A percentile compares a stretch with the other conserved stretches of the same genome.
Evolutionary conservation across 2,329 filamentous ascomycete species (phyloP).

Genomic region (Cladosporium halotolerans): DNA sequence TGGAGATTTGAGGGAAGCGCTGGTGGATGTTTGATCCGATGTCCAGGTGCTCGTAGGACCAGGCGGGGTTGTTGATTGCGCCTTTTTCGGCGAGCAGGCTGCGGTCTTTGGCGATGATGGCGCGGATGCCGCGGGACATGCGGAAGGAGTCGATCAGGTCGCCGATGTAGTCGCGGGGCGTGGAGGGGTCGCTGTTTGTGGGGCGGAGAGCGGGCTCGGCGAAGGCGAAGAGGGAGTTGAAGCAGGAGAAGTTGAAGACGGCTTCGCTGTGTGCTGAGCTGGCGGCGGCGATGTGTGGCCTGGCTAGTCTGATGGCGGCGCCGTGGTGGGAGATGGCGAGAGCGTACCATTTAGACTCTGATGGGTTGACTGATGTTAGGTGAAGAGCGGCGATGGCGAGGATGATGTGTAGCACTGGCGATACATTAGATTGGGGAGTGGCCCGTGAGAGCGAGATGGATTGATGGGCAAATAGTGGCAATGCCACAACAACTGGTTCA

Average conservation of each 20-base stretch:
- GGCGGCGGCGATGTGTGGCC: conserved; percentile 7
- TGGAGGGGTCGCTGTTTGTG: not conserved
- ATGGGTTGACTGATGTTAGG: conserved; percentile 6
- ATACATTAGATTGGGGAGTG: not conserved
- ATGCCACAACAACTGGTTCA: too few species aligned
- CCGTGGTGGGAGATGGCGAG: conserved; percentile 12
- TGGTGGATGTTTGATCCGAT: not conserved
- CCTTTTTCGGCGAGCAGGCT: not conserved
- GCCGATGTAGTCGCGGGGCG: not conserved
- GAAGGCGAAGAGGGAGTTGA: conserved; percentile 13
- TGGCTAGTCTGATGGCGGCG: conserved; percentile 12
- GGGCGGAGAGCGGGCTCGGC: conserved; percentile 7
- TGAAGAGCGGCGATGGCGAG: conserved; percentile 14
- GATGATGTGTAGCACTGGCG: conserved; percentile 10
- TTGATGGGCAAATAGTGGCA: too few species aligned
- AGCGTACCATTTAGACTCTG: conserved; percentile 3
- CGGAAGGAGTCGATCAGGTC: conserved; percentile 1
- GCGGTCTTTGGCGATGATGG: conserved; percentile 4
- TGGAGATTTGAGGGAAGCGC: not conserved
- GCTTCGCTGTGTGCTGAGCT: conserved; percentile 9
- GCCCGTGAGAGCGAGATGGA: not conserved
- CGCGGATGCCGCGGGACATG: conserved; percentile 6
- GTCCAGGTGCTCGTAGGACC: not conserved
- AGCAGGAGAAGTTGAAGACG: conserved; percentile 12
- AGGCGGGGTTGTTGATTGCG: not conserved